Base-by-base conservation (phyloP, 2,329 filamentous ascomycete species). In the Penicillium hesseltinei region DNA sequence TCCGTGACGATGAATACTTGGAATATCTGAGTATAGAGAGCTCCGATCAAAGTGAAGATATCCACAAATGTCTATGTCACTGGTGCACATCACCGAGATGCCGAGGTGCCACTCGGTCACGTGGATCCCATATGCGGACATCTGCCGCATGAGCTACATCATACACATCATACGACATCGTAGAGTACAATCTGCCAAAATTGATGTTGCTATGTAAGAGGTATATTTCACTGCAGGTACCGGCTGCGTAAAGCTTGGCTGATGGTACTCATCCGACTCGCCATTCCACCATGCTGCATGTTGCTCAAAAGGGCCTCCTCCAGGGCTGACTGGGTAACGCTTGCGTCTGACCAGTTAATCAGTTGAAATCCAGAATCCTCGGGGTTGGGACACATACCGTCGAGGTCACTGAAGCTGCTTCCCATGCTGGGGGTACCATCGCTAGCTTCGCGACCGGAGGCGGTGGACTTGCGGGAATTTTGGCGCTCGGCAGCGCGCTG, bases 391-490 rank as follows among this genome's bases (percentile, higher is more conserved):
- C 25, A 59, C 70, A 56, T 72, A 82, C 84, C 83, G 68, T 88
- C 85, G 36, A 88, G 74, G 69, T 88, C 85, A 62, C 83, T 86
- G 64, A 87, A 88, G 55, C 84, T 87, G 60, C 84, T 87, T 0
- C 85, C 85, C 82, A 86, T 86, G 60, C 82, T 85, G 3, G 82
- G 82, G 10, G 81, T 82, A 13, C 81, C 82, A 58, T 84, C 82
- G 55, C 81, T 84, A 13, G 78, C 75, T 27, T 80, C 78, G 40
- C 72, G 72, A 3, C 72, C 71, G 42, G 73, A 68, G 51, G 67
- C 60, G 23, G 61, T 61, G 11, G 71, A 71, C 40, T 72, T 71
- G n/a, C 76, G 74, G 0, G 82, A 80, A 56, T 79, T 82, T 23
- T 80, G 70, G 35, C 74, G 75, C 43, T 82, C 80, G 1, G 78